Base-by-base conservation (phyloP, 202 grass and related monocot species). In the Brachypodium distachyon region DNA sequence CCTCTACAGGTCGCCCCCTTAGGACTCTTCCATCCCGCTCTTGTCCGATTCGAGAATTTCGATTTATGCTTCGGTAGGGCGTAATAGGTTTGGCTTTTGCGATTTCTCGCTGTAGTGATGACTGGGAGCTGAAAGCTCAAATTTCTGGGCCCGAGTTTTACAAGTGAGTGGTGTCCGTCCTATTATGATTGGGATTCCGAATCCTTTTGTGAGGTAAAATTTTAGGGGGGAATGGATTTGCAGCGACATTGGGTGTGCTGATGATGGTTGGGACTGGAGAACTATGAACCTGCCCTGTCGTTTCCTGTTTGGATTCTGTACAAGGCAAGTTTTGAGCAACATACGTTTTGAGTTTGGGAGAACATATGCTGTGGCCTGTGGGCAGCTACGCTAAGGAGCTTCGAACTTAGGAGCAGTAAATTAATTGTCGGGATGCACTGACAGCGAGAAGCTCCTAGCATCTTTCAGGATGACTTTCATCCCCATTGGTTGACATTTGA, bases 1-100 rank as follows among this genome's bases (percentile, higher is more conserved):
- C 82, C 84, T 94, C 64, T 92, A 86, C 64, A 89, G 75, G 94
- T 94, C 32, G 46, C 14, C 21, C 38, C 29, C 54, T 57, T n/a
- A n/a, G 7, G 14, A 33, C 26, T 9, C 85, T 44, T 38, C 4
- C 38, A 4, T 29, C 25, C 29, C 12, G n/a, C 36, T 36, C 67
- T 68, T 9, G 4, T 18, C 6, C 7, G 67, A 22, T 58, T 43
- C 9, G 0, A 13, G 4, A 59, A 33, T 32, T 60, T 8, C 13
- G 12, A 51, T 78, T 67, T 32, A 21, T 5, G 5, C 14, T 19
- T 31, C 21, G 6, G 12, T 12, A 14, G 26, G 33, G 33, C 29
- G 6, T 1, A 66, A 1, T 59, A 19, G 3, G 56, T 72, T 72
- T 78, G 0, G 13, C 25, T 40, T 19, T 12, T 61, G 66, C 3